Conservation (phyloP, 2,329 filamentous ascomycete genomes). For the Talaromyces albobiverticillius region DNA sequence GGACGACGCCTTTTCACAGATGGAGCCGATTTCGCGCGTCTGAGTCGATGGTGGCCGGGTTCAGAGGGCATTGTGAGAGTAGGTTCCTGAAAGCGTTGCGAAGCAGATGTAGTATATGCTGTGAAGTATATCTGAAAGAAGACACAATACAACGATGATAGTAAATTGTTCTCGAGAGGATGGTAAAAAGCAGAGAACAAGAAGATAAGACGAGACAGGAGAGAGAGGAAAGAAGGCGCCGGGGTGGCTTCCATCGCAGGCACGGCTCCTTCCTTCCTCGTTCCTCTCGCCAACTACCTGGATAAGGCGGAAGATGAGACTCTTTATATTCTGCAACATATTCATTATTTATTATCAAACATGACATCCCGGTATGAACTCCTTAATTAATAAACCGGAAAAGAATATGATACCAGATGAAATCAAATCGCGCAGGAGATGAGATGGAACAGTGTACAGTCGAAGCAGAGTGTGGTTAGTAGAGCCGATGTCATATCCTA, state of each 20-base stretch:
- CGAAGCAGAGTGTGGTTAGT: conserved; percentile 1
- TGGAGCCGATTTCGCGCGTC: conserved; percentile 38
- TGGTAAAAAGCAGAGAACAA: background rate
- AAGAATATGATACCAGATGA: background rate
- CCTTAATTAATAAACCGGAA: background rate
- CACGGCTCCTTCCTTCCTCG: background rate
- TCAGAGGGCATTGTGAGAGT: conserved; percentile 23
- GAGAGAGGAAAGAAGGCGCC: background rate
- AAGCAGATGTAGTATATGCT: conserved; percentile 10
- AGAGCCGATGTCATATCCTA: conserved; percentile 3
- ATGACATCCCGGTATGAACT: background rate
- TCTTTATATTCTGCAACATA: conserved; percentile 5
- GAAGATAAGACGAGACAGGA: background rate
- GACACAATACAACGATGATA: conserved; percentile 11
- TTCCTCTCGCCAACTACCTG: background rate
- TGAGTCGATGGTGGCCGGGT: conserved; percentile 27
- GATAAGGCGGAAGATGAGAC: background rate
- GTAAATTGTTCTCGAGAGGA: background rate
- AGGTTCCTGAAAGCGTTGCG: background rate
- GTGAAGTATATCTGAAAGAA: conserved; percentile 8
- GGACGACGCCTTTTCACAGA: conserved; percentile 32
- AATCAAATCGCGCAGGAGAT: conserved; percentile 2
- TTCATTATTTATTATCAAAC: conserved; percentile 10
- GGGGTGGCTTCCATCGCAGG: background rate
- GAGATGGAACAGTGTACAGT: conserved; percentile 10